These are phyloP conservation scores for Sporisorium scitamineum DNA, from an alignment of 1,284 basidiomycete species.

Conservation along the genomic window DNA sequence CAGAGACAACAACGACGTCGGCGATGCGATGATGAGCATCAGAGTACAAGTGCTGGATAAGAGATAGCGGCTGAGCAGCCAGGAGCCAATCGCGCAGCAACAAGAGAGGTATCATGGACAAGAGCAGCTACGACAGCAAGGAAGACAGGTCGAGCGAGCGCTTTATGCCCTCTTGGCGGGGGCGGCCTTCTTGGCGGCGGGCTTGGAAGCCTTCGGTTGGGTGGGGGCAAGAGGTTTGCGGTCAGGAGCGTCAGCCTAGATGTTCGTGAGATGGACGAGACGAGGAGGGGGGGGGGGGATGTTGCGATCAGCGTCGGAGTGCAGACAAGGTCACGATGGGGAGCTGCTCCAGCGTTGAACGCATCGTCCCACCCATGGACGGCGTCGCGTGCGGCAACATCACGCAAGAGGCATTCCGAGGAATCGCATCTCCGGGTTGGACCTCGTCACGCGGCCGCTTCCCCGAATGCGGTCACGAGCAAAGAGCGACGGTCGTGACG, in stretches of 20 bases:
- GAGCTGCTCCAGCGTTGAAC: constrained; percentile 2
- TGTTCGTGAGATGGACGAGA: constrained; percentile 29
- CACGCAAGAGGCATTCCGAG: not conserved
- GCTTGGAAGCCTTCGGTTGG: constrained; percentile 61
- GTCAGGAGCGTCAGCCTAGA: constrained; percentile 51
- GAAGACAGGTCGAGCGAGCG: not conserved
- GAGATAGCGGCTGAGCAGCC: constrained; percentile 4
- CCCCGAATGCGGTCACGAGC: constrained; percentile 1
- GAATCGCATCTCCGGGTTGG: not conserved
- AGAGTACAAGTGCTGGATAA: constrained; percentile 34
- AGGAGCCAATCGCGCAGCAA: constrained; percentile 21
- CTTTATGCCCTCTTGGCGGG: constrained; percentile 57
- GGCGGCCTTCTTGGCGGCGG: constrained; percentile 66
- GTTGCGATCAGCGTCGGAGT: constrained; percentile 41
- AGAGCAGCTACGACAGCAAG: constrained; percentile 21
- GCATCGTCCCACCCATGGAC: not conserved
- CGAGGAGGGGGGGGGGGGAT: constrained; percentile 5
- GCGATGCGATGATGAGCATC: constrained; percentile 17
- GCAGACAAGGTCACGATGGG: constrained; percentile 9
- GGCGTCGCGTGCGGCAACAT: not conserved
- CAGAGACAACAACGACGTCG: not conserved
- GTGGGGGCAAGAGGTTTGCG: constrained; percentile 52
- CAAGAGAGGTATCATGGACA: constrained; percentile 40
- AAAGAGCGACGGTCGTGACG: constrained; percentile 6
- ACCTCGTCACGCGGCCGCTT: constrained; percentile 6